Conservation (phyloP, 148 eudicot genomes). For the Salicornia ramosissima region DNA sequence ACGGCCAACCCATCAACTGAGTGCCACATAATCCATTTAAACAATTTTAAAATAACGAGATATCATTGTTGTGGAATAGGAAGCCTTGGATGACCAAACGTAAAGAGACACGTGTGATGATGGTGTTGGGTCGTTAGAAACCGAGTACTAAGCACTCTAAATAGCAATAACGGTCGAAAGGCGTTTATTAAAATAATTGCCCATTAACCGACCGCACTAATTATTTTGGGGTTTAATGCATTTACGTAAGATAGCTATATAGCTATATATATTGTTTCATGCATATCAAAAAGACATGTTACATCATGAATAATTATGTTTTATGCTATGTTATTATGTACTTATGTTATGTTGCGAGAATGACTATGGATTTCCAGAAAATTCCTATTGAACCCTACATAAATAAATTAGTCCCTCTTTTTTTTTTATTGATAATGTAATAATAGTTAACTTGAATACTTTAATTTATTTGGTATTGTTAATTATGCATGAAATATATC, state of each 20-base stretch:
- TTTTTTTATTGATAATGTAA: no score
- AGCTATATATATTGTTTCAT: no score
- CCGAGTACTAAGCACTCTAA: conserved; percentile 20
- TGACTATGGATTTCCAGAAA: no score
- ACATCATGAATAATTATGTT: neutral
- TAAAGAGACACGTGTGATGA: conserved; percentile 8
- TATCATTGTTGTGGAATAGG: no score
- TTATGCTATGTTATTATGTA: no score
- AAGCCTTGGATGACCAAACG: neutral
- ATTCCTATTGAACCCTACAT: no score
- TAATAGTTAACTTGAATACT: no score
- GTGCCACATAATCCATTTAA: neutral
- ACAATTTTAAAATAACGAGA: neutral
- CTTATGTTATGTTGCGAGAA: no score
- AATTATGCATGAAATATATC: no score
- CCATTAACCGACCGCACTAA: conserved; percentile 27
- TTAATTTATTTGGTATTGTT: no score
- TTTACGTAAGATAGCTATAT: conserved; percentile 11
- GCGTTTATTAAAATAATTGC: conserved; percentile 2
- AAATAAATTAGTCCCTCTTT: no score
- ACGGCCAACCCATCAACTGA: conserved; percentile 5
- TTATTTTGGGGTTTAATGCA: neutral
- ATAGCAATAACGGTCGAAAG: conserved; percentile 5
- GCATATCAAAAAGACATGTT: neutral
- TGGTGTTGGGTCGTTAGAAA: conserved; percentile 23